Conservation (phyloP, 495 filamentous ascomycete genomes). For the Podospora pseudocomata region DNA sequence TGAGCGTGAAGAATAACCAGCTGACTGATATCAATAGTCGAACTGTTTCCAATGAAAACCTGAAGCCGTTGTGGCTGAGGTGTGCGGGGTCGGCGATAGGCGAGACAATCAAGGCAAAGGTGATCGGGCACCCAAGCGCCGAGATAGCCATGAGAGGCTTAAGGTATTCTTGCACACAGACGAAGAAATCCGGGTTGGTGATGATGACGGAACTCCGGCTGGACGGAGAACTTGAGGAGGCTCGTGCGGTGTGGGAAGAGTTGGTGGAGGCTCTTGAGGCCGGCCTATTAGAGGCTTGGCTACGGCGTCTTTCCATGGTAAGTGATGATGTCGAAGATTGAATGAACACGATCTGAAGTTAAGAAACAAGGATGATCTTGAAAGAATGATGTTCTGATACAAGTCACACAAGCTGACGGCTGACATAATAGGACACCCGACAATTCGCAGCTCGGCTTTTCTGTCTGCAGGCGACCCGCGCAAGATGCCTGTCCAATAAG, state of each 20-base stretch:
- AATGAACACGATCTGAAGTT: background rate
- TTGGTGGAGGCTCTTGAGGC: background rate
- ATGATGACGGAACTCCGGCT: background rate
- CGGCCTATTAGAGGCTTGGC: background rate
- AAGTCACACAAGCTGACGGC: background rate
- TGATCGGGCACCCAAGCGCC: slow-evolving; percentile 1
- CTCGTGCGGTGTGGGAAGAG: background rate
- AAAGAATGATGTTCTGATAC: no score
- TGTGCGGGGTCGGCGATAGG: background rate
- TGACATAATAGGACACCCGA: background rate
- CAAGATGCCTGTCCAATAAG: background rate
- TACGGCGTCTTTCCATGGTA: background rate
- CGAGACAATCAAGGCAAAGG: background rate
- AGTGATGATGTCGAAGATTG: background rate
- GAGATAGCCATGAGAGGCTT: slow-evolving; percentile 2
- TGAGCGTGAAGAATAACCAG: background rate
- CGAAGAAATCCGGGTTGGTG: background rate
- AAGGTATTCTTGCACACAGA: background rate
- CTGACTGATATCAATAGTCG: background rate
- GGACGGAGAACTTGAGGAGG: background rate
- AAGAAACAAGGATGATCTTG: background rate
- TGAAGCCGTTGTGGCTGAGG: background rate
- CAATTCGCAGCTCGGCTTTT: background rate
- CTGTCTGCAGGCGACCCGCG: background rate
- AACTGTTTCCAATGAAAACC: background rate